Evolutionary conservation across 1,284 basidiomycete genomes (phyloP), one percentile per base, ranked within the genome.

Genomic region (Gymnopus androsaceus): DNA sequence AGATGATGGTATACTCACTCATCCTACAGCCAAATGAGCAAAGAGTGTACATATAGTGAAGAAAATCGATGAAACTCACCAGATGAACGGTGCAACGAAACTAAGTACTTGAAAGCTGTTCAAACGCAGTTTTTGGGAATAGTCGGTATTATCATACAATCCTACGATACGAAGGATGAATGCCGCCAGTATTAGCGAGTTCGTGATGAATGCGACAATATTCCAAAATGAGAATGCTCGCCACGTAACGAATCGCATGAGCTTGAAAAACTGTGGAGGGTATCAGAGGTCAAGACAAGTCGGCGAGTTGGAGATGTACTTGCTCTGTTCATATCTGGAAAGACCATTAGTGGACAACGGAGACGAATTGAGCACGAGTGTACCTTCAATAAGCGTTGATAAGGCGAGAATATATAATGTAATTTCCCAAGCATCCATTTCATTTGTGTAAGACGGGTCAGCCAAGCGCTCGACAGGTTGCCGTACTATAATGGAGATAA

Each of bases 81-180:
- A 95, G 48, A 95, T 88, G 38, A 95, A 79, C 0, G 93, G 94
- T 1, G 92, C 83, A 4, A 89, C 92, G 67, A 89, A 93, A 74
- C 91, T 92, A 31, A 96, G 72, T 19, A 92, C 80, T 67, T 94
- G 93, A 74, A 95, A 96, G 68, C 92, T 94, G 57, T 71, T 77
- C n/a, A 91, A 69, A 50, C 86, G 84, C 50, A 76, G 71, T 41
- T 57, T 68, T 19, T 67, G 73, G n/a, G 69, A 69, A 38, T 74
- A 66, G n/a, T 77, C 75, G 2, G 70, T 77, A 14, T 71, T 61
- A 4, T 73, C 69, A 4, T 64, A 67, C 14, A 92, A 67, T 25
- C 94, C 88, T 4, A 78, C 71, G 2, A 95, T 63, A 37, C 95
- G 90, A 48, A 95, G 68, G 8, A 75, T 67, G 66, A 95, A 94